Evolutionary conservation across 192 early-diverging fungal genomes (phyloP).

Genomic region (Umbelopsis ramanniana): DNA sequence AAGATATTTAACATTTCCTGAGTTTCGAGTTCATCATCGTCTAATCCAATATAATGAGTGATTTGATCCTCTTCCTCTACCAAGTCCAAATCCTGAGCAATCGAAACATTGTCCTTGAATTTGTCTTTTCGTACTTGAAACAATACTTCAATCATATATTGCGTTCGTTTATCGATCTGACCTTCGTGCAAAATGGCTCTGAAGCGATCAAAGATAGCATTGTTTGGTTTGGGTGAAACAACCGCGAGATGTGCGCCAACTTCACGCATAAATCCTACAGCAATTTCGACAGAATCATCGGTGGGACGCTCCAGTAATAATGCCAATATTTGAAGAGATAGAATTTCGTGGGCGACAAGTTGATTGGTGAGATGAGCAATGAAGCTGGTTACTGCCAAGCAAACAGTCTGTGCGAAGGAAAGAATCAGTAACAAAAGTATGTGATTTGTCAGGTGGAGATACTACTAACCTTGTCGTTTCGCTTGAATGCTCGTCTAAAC

Average conservation of each 20-base stretch:
- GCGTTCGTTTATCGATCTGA: slow-evolving; percentile 90
- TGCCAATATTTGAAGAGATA: slow-evolving; percentile 85
- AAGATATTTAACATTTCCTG: slow-evolving; percentile 89
- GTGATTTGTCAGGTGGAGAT: neutral
- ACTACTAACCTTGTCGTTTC: slow-evolving; percentile 80
- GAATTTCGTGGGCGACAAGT: slow-evolving; percentile 82
- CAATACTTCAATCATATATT: slow-evolving; percentile 97
- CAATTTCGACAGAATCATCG: slow-evolving; percentile 95
- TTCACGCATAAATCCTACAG: slow-evolving; percentile 92
- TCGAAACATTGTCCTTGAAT: slow-evolving; percentile 86
- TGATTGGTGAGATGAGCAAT: slow-evolving; percentile 95
- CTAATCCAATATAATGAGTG: slow-evolving; percentile 81
- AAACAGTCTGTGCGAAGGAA: slow-evolving; percentile 51
- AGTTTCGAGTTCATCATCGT: slow-evolving; percentile 82
- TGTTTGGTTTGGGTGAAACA: slow-evolving; percentile 73
- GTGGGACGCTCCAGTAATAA: slow-evolving; percentile 86
- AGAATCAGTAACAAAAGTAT: neutral
- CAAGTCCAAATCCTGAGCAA: slow-evolving; percentile 81
- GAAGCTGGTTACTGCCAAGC: slow-evolving; percentile 84
- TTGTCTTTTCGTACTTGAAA: slow-evolving; percentile 95
- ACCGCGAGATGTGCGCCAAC: slow-evolving; percentile 84
- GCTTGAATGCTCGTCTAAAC: slow-evolving; percentile 88
- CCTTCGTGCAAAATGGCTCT: slow-evolving; percentile 93
- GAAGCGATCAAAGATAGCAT: slow-evolving; percentile 91
- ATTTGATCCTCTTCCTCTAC: slow-evolving; percentile 97